A percentile compares a stretch with the other conserved stretches of the same genome.
Evolutionary conservation across 169 alveolate genomes (phyloP).

Genomic region (Eimeria sp.): DNA sequence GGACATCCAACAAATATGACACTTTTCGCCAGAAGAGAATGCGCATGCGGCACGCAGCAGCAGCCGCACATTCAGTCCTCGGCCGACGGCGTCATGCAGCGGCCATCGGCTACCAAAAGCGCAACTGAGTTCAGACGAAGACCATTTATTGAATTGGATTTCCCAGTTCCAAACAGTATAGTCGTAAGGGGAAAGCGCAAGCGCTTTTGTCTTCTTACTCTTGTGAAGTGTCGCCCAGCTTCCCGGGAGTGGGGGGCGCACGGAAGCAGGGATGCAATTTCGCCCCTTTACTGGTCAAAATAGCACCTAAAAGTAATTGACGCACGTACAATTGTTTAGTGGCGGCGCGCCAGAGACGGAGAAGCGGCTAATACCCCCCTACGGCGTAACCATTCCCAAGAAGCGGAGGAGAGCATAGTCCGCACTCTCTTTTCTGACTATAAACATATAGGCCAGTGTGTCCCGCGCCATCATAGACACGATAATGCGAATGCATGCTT

Average conservation of each 20-base stretch:
- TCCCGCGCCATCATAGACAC: neutral
- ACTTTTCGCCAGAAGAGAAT: neutral
- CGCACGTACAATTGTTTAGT: neutral
- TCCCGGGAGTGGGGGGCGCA: constrained; percentile 58
- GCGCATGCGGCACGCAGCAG: constrained; percentile 46
- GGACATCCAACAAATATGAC: constrained; percentile 2
- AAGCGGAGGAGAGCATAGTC: neutral
- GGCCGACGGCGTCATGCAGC: constrained; percentile 26
- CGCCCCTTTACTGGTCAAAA: neutral
- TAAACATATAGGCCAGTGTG: neutral
- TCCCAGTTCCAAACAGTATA: neutral
- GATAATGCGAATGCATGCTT: neutral
- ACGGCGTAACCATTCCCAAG: neutral
- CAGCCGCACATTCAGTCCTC: constrained; percentile 58
- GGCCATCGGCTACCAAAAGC: neutral
- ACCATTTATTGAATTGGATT: neutral
- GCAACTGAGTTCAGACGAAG: neutral
- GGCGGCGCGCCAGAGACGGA: neutral
- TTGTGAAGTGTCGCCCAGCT: neutral
- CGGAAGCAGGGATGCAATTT: constrained; percentile 9
- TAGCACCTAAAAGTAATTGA: neutral
- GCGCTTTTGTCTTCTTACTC: neutral
- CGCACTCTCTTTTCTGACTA: neutral
- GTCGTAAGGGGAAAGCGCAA: constrained; percentile 12
- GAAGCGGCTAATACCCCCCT: neutral